These are phyloP conservation scores for Eucalyptus melliodora DNA, from an alignment of 345 rosid species.

Conservation along the genomic window DNA sequence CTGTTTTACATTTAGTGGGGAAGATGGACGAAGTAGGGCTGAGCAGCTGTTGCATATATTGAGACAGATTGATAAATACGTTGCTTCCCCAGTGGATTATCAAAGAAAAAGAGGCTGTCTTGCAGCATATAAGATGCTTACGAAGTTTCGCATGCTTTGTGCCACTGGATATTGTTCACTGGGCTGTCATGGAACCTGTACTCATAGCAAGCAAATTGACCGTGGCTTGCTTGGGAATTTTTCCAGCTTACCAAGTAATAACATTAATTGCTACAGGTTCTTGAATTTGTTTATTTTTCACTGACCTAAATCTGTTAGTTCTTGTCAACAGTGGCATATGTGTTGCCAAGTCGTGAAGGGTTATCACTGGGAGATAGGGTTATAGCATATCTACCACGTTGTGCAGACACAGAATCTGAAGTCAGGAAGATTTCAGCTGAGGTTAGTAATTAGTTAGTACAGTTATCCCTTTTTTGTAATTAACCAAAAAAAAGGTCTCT, in stretches of 20 bases:
- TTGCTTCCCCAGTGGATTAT: conserved; percentile 69
- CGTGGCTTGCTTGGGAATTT: conserved; percentile 51
- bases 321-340: conserved; percentile 59
- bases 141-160: conserved; percentile 83
- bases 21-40: conserved; percentile 97
- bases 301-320: not conserved
- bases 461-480: not conserved
- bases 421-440: conserved; percentile 89
- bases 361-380: conserved; percentile 90
- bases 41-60: conserved; percentile 92
- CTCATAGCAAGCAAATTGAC: conserved; percentile 72
- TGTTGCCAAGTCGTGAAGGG: conserved; percentile 88
- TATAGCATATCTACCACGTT: conserved; percentile 88
- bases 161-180: conserved; percentile 78
- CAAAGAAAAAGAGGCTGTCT: conserved; percentile 92
- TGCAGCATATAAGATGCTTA: conserved; percentile 80
- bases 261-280: not conserved
- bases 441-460: conserved; percentile 24
- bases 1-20: conserved; percentile 60
- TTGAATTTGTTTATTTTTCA: not conserved
- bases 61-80: conserved; percentile 79
- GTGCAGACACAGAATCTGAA: conserved; percentile 90
- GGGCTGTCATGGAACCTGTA: conserved; percentile 87
- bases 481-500: not conserved
- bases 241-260: conserved; percentile 78